Evolutionary conservation across 2,329 filamentous ascomycete species (phyloP).

Genomic region (Escovopsis sp.): DNA sequence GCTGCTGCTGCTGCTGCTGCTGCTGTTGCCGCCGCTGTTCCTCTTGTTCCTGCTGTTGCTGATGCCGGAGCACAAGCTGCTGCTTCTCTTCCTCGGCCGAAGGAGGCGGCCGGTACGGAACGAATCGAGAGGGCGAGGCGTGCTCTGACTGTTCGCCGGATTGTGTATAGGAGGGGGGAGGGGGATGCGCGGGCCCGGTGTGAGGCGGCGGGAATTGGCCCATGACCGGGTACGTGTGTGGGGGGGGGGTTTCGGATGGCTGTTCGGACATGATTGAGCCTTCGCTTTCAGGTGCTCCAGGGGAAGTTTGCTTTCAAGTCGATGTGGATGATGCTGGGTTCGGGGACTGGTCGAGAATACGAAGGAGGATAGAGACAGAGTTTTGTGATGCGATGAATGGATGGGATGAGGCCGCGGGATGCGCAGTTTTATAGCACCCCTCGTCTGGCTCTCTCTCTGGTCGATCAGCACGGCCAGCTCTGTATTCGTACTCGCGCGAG

Average conservation of each 20-base stretch:
- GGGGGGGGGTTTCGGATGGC: not conserved
- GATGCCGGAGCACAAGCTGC: not conserved
- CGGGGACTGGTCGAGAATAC: too few relatives aligned
- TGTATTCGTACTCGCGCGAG: too few relatives aligned
- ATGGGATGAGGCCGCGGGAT: too few relatives aligned
- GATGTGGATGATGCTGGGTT: too few relatives aligned
- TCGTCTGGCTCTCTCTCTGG: too few relatives aligned
- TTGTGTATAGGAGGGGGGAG: not conserved
- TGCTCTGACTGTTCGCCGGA: not conserved
- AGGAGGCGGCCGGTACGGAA: too few relatives aligned
- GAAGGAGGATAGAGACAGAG: too few relatives aligned
- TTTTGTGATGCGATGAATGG: too few relatives aligned
- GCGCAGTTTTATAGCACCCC: too few relatives aligned
- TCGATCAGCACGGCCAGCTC: too few relatives aligned
- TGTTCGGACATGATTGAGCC: not conserved
- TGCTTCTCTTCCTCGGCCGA: not conserved
- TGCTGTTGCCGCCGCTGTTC: not conserved
- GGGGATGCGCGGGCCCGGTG: not conserved
- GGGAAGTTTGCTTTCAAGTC: too few relatives aligned
- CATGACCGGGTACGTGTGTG: not conserved
- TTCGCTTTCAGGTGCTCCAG: too few relatives aligned
- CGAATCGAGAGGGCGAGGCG: not conserved
- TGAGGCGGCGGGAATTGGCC: not conserved
- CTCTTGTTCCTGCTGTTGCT: not conserved
- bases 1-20: constrained; percentile 3